A percentile compares a stretch with the other conserved stretches of the same genome.
Evolutionary conservation across 192 early-diverging fungal species (phyloP).

Genomic region (Obelidium mucronatum): DNA sequence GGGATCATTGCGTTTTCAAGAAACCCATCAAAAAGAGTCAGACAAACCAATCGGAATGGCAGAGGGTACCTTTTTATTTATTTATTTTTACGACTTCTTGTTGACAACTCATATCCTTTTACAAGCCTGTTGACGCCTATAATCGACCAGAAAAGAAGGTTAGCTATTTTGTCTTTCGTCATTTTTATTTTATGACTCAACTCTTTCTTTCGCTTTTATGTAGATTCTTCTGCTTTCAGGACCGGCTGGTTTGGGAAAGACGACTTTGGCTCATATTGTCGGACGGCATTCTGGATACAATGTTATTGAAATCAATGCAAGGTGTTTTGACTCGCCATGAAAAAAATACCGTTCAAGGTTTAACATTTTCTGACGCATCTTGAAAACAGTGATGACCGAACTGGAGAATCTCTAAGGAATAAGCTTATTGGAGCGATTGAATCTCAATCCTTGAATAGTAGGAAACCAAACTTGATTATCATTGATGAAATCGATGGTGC

Average conservation of each 20-base stretch:
- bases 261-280: slow-evolving; percentile 93
- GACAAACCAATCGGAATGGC: neutral
- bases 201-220: slow-evolving; percentile 24
- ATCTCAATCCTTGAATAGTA: slow-evolving; percentile 69
- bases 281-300: slow-evolving; percentile 92
- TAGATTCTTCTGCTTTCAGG: slow-evolving; percentile 84
- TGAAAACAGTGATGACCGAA: slow-evolving; percentile 89
- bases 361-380: neutral
- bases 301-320: slow-evolving; percentile 91
- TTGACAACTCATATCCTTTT: neutral
- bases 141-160: slow-evolving; percentile 69
- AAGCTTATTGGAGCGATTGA: slow-evolving; percentile 81
- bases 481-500: slow-evolving; percentile 98
- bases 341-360: neutral
- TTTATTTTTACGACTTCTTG: too few relatives aligned
- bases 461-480: slow-evolving; percentile 82
- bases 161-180: too few relatives aligned
- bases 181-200: neutral
- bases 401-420: slow-evolving; percentile 70
- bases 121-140: slow-evolving; percentile 48
- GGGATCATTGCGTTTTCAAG: slow-evolving; percentile 96
- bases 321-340: slow-evolving; percentile 28
- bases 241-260: slow-evolving; percentile 95
- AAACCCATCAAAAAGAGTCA: slow-evolving; percentile 32
- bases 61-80: too few relatives aligned